These are phyloP conservation scores for Centaurea solstitialis DNA, from an alignment of 129 eudicot species.

Conservation along the genomic window DNA sequence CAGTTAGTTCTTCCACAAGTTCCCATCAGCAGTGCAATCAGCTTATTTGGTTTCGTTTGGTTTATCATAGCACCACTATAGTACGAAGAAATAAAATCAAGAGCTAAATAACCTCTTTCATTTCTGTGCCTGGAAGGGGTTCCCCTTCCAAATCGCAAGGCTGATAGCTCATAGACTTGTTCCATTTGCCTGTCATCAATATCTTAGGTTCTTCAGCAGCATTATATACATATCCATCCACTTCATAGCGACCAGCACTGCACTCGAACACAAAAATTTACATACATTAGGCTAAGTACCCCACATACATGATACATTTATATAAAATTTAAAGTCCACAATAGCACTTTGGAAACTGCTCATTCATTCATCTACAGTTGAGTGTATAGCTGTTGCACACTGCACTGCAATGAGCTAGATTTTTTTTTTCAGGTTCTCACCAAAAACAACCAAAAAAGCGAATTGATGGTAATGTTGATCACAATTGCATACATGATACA, in stretches of 20 bases:
- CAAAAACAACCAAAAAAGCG: background rate
- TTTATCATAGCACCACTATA: background rate
- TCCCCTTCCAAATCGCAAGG: constrained; percentile 95
- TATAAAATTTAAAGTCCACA: background rate
- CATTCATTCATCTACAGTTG: background rate
- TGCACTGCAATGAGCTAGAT: background rate
- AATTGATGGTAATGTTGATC: background rate
- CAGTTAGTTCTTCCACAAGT: background rate
- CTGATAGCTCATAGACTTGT: constrained; percentile 82
- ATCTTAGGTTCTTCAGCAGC: constrained; percentile 91
- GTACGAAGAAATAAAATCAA: background rate
- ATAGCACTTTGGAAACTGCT: background rate
- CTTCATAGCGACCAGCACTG: constrained; percentile 95
- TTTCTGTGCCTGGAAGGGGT: constrained; percentile 80
- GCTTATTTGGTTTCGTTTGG: background rate
- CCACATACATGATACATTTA: background rate
- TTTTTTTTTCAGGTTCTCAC: background rate
- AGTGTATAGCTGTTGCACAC: background rate
- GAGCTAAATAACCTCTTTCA: constrained; percentile 68
- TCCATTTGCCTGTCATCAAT: constrained; percentile 98
- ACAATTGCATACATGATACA: background rate
- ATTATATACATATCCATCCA: constrained; percentile 92
- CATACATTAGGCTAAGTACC: constrained; percentile 8
- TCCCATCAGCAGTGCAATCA: background rate
- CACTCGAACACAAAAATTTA: constrained; percentile 18